phyloP scores from a whole-genome alignment of 495 filamentous ascomycete species.

The Evansstolkia leycettana region DNA sequence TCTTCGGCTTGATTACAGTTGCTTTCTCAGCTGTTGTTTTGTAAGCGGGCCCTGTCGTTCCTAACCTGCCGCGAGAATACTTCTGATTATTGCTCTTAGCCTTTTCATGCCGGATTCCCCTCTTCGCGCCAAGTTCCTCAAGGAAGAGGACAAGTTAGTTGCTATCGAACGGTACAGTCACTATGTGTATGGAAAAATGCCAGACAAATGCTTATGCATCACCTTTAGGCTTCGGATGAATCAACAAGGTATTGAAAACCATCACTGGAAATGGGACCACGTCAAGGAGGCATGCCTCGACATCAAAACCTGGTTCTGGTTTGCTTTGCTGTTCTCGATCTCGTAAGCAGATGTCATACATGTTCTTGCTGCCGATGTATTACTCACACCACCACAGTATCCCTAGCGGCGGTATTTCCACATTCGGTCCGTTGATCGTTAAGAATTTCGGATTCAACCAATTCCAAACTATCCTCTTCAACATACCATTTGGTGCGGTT shows the following conservation, averaged over 20 bases:
- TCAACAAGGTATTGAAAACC: constrained; percentile 45
- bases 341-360: constrained; percentile 23
- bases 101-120: constrained; percentile 47
- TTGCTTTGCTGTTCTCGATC: constrained; percentile 41
- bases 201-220: background rate
- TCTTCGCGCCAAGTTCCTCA: constrained; percentile 44
- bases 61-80: background rate
- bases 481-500: constrained; percentile 52
- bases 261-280: constrained; percentile 50
- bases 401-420: constrained; percentile 48
- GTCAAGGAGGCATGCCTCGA: constrained; percentile 49
- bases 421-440: constrained; percentile 53
- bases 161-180: constrained; percentile 40
- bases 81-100: constrained; percentile 8
- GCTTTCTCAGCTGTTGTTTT: constrained; percentile 33
- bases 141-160: constrained; percentile 44
- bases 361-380: constrained; percentile 2
- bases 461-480: constrained; percentile 51
- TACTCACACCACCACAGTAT: constrained; percentile 32
- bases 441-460: constrained; percentile 46
- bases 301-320: constrained; percentile 58
- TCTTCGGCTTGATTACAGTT: constrained; percentile 41
- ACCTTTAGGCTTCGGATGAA: constrained; percentile 42
- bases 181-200: no score
- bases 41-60: constrained; percentile 10